Evolutionary conservation across 2,329 filamentous ascomycete genomes (phyloP), one percentile per base, ranked within the genome.

Genomic region (Ceratocystis cacaofunesta): DNA sequence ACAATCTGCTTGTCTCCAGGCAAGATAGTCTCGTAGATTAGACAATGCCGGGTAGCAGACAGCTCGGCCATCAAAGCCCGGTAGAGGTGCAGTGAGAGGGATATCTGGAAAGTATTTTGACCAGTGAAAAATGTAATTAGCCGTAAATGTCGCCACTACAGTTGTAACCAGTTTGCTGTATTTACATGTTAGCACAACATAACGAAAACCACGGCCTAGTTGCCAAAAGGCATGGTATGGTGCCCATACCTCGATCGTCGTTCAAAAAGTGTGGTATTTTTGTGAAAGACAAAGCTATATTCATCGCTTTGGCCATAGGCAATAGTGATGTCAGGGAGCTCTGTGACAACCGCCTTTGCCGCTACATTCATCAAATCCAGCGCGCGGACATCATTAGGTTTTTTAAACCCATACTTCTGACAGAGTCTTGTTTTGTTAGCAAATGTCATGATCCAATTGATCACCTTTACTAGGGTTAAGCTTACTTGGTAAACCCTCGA

Each of bases 1-100:
- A 94, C 94, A 97, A 74, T 99, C 94, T 55, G 89, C 94, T 75
- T 99, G 94, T 70, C 94, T 83, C 94, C 94, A 99, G 73, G 89
- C 92, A 80, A 99, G 85, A 74, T 99, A 99, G 76, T 99, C 94
- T 30, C 92, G 82, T 69, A 99, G 76, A 73, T 96, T 95, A 70
- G 82, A 80, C 5, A 88, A 80, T 65, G 83, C 89, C 0, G 94
- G 94, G 75, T 97, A 99, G 73, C 87, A 85, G 2, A 99, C 91
- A 17, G 91, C 91, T 62, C 94, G 81, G 0, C 92, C 92, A 74
- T 99, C 94, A 72, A 99, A 99, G 5, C 88, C 92, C 0, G 94
- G 94, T 12, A 95, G 77, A 3, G 90, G 89, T 3, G 85, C 77
- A 12, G 86, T 83, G 41, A 97, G 78, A 4, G 85, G 82, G 19